Percentiles rank a stretch among this genome's conserved stretches.
phyloP scores from a whole-genome alignment of 1,284 basidiomycete genomes.

The Sporisorium exsertum region DNA sequence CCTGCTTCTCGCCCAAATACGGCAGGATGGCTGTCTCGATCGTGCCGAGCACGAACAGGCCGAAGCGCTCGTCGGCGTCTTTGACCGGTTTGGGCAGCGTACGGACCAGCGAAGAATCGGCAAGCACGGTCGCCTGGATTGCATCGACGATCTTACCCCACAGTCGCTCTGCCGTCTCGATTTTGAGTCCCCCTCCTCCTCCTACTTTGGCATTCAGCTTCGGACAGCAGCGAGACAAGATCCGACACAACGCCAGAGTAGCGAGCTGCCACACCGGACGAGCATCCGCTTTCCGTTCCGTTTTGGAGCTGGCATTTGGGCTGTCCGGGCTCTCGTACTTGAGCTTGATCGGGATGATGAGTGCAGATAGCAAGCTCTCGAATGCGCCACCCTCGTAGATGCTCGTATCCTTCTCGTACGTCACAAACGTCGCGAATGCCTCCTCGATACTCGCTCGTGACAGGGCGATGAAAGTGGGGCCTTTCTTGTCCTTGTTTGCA shows the following conservation, averaged over 20 bases:
- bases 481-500: conserved; percentile 63
- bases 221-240: conserved; percentile 33
- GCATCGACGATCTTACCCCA: conserved; percentile 88
- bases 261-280: conserved; percentile 55
- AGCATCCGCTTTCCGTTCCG: conserved; percentile 66
- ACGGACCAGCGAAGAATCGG: conserved; percentile 79
- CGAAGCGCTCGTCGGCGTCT: conserved; percentile 86
- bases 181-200: conserved; percentile 72
- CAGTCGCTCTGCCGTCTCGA: conserved; percentile 78
- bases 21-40: conserved; percentile 84
- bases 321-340: conserved; percentile 87
- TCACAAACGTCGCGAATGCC: conserved; percentile 76
- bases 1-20: conserved; percentile 76
- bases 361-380: conserved; percentile 78
- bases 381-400: conserved; percentile 86
- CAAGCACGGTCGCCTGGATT: conserved; percentile 82
- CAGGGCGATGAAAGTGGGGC: conserved; percentile 86
- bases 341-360: conserved; percentile 83
- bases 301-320: conserved; percentile 66
- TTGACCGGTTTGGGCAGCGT: conserved; percentile 73
- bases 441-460: conserved; percentile 87
- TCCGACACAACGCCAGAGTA: conserved; percentile 46
- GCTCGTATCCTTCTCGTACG: conserved; percentile 71
- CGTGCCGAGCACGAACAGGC: conserved; percentile 72
- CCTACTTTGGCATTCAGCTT: conserved; percentile 21